A percentile compares a stretch with the other conserved stretches of the same genome.
These are phyloP conservation scores for Kluyveromyces aestuarii DNA, from an alignment of 805 yeast genomes.

Conservation along the genomic window DNA sequence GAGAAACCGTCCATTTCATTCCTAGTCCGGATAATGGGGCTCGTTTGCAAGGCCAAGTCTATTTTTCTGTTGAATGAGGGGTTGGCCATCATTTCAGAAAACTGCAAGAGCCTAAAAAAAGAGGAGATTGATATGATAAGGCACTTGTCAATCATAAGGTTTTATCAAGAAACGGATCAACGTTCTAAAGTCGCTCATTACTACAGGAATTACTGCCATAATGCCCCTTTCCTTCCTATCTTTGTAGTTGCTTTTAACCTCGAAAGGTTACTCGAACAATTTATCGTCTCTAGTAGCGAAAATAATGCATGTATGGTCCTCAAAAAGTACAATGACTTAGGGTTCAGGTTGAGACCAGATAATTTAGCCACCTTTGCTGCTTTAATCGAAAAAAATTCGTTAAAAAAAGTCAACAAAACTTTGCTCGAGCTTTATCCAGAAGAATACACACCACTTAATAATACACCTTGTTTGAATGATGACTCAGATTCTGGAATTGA, in stretches of 20 bases:
- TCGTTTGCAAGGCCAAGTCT: conserved; percentile 14
- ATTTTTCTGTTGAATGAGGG: conserved; percentile 5
- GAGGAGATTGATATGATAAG: conserved; percentile 1
- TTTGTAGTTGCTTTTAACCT: not conserved
- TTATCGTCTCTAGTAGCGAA: not conserved
- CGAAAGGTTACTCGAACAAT: not conserved
- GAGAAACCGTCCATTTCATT: not conserved
- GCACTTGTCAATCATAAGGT: conserved; percentile 9
- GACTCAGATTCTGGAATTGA: not conserved
- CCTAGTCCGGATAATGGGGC: not conserved
- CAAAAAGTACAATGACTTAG: not conserved
- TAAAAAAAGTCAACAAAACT: not conserved
- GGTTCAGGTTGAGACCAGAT: not conserved
- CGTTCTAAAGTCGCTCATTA: conserved; percentile 9
- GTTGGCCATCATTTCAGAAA: conserved; percentile 1
- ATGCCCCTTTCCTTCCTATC: not conserved
- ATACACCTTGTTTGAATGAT: not conserved
- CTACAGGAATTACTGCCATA: conserved; percentile 2
- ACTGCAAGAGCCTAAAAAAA: not conserved
- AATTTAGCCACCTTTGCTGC: conserved; percentile 1
- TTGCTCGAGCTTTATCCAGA: not conserved
- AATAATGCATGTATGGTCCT: not conserved
- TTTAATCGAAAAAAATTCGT: conserved; percentile 4
- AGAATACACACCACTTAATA: not conserved
- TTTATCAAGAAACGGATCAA: conserved; percentile 18